Percentiles rank a stretch among this genome's conserved stretches.
phyloP scores from a whole-genome alignment of 257 asterid genomes.

The Petunia axillaris region DNA sequence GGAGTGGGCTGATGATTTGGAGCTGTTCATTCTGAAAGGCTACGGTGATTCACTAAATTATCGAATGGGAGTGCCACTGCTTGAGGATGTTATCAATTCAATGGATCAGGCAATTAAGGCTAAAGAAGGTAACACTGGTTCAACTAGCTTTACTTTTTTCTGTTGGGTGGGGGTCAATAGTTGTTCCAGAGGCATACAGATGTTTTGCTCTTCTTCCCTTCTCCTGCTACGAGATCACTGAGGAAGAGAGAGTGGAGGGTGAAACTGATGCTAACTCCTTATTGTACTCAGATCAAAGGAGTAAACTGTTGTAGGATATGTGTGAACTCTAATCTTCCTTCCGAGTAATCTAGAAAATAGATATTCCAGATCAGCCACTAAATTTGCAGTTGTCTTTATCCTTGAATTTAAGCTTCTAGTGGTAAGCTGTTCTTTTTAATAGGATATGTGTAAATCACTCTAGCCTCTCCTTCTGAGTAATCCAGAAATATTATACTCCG shows the following conservation, averaged over 20 bases:
- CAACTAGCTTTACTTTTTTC: slow-evolving; percentile 21
- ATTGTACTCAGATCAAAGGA: background rate
- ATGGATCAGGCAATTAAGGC: slow-evolving; percentile 91
- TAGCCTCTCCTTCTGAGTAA: background rate
- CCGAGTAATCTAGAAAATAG: slow-evolving; percentile 8
- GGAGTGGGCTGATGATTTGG: slow-evolving; percentile 97
- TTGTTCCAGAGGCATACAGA: background rate
- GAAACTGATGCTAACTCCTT: background rate
- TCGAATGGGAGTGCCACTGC: slow-evolving; percentile 94
- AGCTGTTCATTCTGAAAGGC: slow-evolving; percentile 82
- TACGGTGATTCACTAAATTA: slow-evolving; percentile 91
- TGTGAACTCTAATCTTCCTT: background rate
- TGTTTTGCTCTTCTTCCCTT: background rate
- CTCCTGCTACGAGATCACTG: background rate
- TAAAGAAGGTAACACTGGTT: slow-evolving; percentile 59
- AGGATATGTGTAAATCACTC: background rate
- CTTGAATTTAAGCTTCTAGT: background rate
- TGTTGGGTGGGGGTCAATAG: slow-evolving; percentile 4
- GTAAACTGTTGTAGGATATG: background rate
- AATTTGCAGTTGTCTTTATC: background rate
- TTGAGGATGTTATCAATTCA: slow-evolving; percentile 81
- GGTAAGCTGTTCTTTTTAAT: background rate
- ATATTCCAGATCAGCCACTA: background rate
- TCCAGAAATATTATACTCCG: background rate
- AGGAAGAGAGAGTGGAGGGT: slow-evolving; percentile 10